Evolutionary conservation across 2,329 filamentous ascomycete species (phyloP).

Genomic region (Aspergillus sp.): DNA sequence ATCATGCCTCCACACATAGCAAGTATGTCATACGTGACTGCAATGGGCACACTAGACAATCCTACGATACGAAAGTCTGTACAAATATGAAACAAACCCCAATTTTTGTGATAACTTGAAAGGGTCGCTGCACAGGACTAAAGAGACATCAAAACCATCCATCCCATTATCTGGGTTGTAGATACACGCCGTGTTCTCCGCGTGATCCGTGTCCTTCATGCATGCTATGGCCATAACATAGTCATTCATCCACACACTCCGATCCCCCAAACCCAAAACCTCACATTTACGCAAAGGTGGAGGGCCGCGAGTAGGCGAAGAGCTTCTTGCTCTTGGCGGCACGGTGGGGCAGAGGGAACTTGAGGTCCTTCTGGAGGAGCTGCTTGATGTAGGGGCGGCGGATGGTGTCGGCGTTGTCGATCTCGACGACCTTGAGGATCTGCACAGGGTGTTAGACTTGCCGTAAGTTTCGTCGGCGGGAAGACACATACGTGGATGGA

Average conservation of each 20-base stretch:
- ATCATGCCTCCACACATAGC: no score
- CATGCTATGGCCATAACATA: conserved; percentile 43
- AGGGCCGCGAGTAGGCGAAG: conserved; percentile 88
- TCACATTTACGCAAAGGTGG: conserved; percentile 88
- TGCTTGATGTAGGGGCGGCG: conserved; percentile 99
- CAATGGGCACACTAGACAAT: conserved; percentile 1
- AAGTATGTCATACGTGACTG: neutral
- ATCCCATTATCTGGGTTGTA: conserved; percentile 31
- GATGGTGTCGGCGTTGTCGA: conserved; percentile 91
- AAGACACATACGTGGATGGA: conserved; percentile 84
- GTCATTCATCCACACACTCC: conserved; percentile 42
- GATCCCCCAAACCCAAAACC: conserved; percentile 31
- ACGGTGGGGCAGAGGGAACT: conserved; percentile 98
- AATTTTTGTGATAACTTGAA: conserved; percentile 39
- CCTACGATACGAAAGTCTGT: conserved; percentile 13
- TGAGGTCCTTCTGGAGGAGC: conserved; percentile 89
- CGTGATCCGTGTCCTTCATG: conserved; percentile 37
- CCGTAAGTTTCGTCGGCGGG: neutral
- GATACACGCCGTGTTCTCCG: conserved; percentile 34
- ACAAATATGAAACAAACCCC: conserved; percentile 28
- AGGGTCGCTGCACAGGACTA: conserved; percentile 41
- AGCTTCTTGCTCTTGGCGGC: conserved; percentile 86
- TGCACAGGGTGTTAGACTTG: conserved; percentile 39
- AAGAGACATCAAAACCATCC: conserved; percentile 38
- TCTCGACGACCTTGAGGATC: conserved; percentile 97